These are phyloP conservation scores for Darksidea phi DNA, from an alignment of 495 filamentous ascomycete genomes.

Conservation along the genomic window DNA sequence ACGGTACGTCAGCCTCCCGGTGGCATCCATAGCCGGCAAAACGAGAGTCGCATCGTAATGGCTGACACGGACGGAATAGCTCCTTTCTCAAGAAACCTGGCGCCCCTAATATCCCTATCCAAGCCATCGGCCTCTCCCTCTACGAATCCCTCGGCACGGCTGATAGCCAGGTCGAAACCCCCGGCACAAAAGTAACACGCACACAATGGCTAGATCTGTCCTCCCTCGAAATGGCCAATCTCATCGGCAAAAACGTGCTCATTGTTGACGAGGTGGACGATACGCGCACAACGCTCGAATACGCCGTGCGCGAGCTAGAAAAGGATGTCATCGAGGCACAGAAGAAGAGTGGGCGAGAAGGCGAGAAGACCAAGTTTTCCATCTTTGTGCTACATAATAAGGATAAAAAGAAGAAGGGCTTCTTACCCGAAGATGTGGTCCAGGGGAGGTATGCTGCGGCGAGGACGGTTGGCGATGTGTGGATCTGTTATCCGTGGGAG, in stretches of 20 bases:
- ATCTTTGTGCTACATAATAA: slow-evolving; percentile 98
- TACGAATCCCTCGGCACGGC: slow-evolving; percentile 72
- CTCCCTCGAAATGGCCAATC: slow-evolving; percentile 81
- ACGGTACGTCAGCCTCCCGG: slow-evolving; percentile 51
- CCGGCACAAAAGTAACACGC: slow-evolving; percentile 90
- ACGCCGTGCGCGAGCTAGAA: slow-evolving; percentile 90
- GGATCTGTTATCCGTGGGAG: slow-evolving; percentile 99
- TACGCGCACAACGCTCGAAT: slow-evolving; percentile 93
- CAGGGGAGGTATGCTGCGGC: slow-evolving; percentile 80
- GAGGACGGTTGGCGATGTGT: slow-evolving; percentile 82
- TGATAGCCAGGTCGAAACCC: slow-evolving; percentile 57
- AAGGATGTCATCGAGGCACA: slow-evolving; percentile 90
- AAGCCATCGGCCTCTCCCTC: slow-evolving; percentile 95
- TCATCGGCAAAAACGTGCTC: slow-evolving; percentile 94
- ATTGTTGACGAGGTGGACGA: slow-evolving; percentile 99
- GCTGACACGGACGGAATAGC: slow-evolving; percentile 37
- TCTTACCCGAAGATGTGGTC: slow-evolving; percentile 77
- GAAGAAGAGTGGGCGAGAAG: slow-evolving; percentile 62
- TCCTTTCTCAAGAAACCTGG: slow-evolving; percentile 93
- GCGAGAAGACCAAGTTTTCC: slow-evolving; percentile 76
- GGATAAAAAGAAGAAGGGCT: slow-evolving; percentile 91
- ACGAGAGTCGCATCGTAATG: neutral
- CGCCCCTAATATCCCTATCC: slow-evolving; percentile 94
- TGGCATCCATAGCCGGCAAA: neutral
- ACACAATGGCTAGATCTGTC: slow-evolving; percentile 97